These are phyloP conservation scores for Arabidopsis arenosa DNA, from an alignment of 345 rosid species.

Conservation along the genomic window DNA sequence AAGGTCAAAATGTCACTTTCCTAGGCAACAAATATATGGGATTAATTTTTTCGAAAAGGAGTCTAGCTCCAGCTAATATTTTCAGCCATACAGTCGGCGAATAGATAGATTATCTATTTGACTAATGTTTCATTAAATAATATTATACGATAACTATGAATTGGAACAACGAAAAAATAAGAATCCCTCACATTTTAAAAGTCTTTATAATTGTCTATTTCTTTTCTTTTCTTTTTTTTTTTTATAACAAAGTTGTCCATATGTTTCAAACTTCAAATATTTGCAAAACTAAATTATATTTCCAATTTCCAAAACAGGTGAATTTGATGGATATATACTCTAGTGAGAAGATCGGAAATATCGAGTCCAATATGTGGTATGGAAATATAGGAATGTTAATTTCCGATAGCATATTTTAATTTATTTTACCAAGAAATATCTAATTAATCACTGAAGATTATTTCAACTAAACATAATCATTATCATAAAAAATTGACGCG, in stretches of 20 bases:
- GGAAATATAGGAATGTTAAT: neutral
- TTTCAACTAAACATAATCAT: neutral
- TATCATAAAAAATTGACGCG: conserved; percentile 11
- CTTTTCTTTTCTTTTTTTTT: neutral
- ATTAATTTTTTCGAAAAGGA: conserved; percentile 37
- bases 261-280: neutral
- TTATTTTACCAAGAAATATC: neutral
- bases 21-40: conserved; percentile 4
- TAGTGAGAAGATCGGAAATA: conserved; percentile 24
- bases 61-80: conserved; percentile 50
- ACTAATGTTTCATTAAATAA: conserved; percentile 19
- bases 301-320: conserved; percentile 4
- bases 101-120: conserved; percentile 35
- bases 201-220: neutral
- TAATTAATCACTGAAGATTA: neutral
- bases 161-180: conserved; percentile 12
- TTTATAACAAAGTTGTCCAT: neutral
- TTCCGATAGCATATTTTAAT: conserved; percentile 2
- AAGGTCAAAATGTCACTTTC: conserved; percentile 53
- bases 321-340: conserved; percentile 29
- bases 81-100: conserved; percentile 47
- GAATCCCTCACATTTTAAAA: conserved; percentile 7
- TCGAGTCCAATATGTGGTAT: neutral
- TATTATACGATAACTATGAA: conserved; percentile 10
- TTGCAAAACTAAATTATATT: neutral